A percentile compares a stretch with the other conserved stretches of the same genome.
Evolutionary conservation across 2,329 filamentous ascomycete species (phyloP).

Genomic region (Xylariaceae sp.): DNA sequence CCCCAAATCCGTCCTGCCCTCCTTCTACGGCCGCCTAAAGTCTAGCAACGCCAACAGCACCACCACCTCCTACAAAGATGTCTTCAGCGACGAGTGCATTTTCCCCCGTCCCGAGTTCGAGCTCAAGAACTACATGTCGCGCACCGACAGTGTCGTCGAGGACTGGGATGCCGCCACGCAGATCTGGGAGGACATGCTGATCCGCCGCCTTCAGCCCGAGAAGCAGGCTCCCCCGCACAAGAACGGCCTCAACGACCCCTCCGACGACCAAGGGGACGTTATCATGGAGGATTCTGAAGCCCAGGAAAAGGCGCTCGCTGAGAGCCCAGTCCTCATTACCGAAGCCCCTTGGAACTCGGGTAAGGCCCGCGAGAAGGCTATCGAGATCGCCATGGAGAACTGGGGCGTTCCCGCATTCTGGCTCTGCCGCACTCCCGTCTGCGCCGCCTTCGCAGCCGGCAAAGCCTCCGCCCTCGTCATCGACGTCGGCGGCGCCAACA

Average conservation of each 20-base stretch:
- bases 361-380: conserved; percentile 88
- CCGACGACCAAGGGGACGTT: conserved; percentile 63
- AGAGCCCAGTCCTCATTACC: conserved; percentile 89
- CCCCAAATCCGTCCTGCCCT: conserved; percentile 88
- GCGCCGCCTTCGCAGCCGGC: conserved; percentile 87
- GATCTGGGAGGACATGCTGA: conserved; percentile 91
- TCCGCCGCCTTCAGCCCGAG: conserved; percentile 79
- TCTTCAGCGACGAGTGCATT: conserved; percentile 91
- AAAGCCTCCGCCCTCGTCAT: conserved; percentile 87
- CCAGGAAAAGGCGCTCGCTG: conserved; percentile 77
- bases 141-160: conserved; percentile 78
- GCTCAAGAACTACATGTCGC: conserved; percentile 87
- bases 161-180: conserved; percentile 92
- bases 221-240: conserved; percentile 66
- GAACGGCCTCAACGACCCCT: conserved; percentile 74
- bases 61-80: conserved; percentile 42
- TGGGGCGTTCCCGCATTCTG: conserved; percentile 97
- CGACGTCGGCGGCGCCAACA: conserved; percentile 25
- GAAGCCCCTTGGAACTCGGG: conserved; percentile 89
- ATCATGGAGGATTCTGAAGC: conserved; percentile 56
- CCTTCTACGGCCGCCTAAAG: conserved; percentile 72
- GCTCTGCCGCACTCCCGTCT: conserved; percentile 81
- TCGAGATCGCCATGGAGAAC: conserved; percentile 95
- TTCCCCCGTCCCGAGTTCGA: conserved; percentile 74
- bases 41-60: conserved; percentile 44